Evolutionary conservation across 179 eudicot genomes (phyloP).

Genomic region (Beta lomatogona): DNA sequence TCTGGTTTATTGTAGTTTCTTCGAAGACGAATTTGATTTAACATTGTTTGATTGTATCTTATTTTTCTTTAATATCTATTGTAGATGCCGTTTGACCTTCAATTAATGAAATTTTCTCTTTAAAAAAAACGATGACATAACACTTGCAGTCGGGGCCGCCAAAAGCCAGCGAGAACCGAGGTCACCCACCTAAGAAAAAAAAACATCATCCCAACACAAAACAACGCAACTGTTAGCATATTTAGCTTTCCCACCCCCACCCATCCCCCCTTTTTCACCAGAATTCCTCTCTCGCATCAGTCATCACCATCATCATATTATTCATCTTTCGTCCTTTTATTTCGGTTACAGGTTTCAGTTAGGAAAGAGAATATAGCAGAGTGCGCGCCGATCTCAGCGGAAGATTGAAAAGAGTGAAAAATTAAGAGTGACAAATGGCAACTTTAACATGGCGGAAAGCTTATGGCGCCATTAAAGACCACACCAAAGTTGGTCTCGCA

Average conservation of each 20-base stretch:
- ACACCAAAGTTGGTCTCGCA: constrained; percentile 94
- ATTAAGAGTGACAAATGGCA: constrained; percentile 45
- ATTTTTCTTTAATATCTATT: no score
- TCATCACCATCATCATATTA: neutral
- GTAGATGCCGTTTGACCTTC: no score
- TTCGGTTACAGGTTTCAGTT: neutral
- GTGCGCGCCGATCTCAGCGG: constrained; percentile 20
- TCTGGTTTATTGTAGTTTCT: no score
- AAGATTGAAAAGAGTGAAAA: constrained; percentile 4
- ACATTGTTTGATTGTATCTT: no score
- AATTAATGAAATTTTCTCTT: no score
- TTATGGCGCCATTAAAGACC: constrained; percentile 90
- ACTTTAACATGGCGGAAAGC: constrained; percentile 83
- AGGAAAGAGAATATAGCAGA: constrained; percentile 17
- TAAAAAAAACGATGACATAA: no score
- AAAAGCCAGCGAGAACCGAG: neutral
- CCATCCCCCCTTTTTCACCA: neutral
- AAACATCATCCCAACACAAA: neutral
- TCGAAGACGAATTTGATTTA: no score
- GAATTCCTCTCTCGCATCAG: neutral
- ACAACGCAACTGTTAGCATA: neutral
- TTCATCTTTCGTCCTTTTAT: neutral
- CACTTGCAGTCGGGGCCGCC: neutral
- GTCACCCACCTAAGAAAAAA: neutral
- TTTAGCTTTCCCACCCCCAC: neutral